Evolutionary conservation across 2,329 filamentous ascomycete species (phyloP).

Genomic region (Clonostachys chloroleuca): DNA sequence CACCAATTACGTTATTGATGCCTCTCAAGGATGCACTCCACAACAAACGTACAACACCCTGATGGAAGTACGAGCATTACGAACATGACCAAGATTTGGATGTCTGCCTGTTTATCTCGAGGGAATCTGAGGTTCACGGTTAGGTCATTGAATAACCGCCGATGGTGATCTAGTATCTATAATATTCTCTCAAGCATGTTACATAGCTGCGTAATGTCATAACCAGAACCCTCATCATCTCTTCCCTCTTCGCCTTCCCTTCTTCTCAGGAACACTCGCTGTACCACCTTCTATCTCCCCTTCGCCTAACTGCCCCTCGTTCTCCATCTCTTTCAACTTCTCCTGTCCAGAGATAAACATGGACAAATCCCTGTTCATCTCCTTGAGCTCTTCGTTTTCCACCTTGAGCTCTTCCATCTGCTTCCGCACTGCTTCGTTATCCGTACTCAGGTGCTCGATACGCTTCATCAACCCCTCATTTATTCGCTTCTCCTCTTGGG

Average conservation of each 20-base stretch:
- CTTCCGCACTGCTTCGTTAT: conserved; percentile 51
- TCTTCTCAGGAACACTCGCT: conserved; percentile 60
- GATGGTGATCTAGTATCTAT: too few species aligned
- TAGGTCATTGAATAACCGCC: too few species aligned
- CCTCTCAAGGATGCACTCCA: too few species aligned
- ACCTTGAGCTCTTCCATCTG: conserved; percentile 51
- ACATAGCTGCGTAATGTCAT: too few species aligned
- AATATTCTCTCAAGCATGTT: too few species aligned
- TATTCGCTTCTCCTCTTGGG: conserved; percentile 84
- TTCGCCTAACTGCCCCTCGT: conserved; percentile 51
- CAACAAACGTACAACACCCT: too few species aligned
- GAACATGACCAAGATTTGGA: too few species aligned
- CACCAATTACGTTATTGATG: too few species aligned
- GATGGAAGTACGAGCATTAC: too few species aligned
- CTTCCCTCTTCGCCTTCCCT: conserved; percentile 48
- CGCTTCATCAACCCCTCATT: conserved; percentile 75
- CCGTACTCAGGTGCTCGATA: conserved; percentile 69
- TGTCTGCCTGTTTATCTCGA: too few species aligned
- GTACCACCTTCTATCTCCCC: conserved; percentile 75
- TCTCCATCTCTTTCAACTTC: conserved; percentile 69
- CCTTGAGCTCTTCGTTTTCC: conserved; percentile 70
- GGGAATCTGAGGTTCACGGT: too few species aligned
- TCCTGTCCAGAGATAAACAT: conserved; percentile 86
- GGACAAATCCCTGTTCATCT: conserved; percentile 81
- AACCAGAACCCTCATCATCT: conserved; percentile 15